Base-by-base conservation (phyloP, 2,329 filamentous ascomycete genomes). In the Paraphaeosphaeria minitans region DNA sequence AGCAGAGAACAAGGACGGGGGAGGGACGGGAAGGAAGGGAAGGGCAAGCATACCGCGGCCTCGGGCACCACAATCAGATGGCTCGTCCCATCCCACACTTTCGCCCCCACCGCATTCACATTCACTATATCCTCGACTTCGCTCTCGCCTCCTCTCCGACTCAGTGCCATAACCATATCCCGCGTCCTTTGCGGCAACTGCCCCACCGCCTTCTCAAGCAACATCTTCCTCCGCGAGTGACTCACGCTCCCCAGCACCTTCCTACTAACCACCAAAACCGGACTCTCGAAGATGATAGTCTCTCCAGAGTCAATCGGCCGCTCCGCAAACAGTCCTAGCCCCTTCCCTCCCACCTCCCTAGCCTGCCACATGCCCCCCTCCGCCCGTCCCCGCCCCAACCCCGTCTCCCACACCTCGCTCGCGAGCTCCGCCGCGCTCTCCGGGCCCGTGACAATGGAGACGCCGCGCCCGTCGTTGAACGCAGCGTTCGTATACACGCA, bases 391-490 rank as follows among this genome's bases (percentile, higher is more conserved):
- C 21, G 19, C 13, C 48, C 48, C 27, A 39, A 12, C 9, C 48
- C 22, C 1, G 21, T 24, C 13, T 51, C 48, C 48, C 48, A 51
- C 2, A 59, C 59, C 22, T 67, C 66, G 21, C 51, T 56, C 0
- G 60, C 63, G 8, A 72, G 57, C 16, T 58, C 65, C 6, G 67
- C 62, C 4, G 69, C 70, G 2, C 67, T 58, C 16, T 71, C 67
- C 1, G 71, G 70, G 1, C 57, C 70, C 0, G 68, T 70, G 16
- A 75, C 60, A n/a, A 75, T 59, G 52, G 66, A 70, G 35, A 75
- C 64, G 22, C 72, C 72, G 2, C 72, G 68, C 12, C 65, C 68
- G 21, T 60, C 61, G 35, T 67, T 66, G 58, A 71, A 73, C 8
- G 56, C 35, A 0, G 29, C 27, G 53, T 71, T 73, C 3, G 70